Percentiles rank a stretch among this genome's conserved stretches.
phyloP scores from a whole-genome alignment of 768 basidiomycete species.

The Gloeophyllum trabeum region DNA sequence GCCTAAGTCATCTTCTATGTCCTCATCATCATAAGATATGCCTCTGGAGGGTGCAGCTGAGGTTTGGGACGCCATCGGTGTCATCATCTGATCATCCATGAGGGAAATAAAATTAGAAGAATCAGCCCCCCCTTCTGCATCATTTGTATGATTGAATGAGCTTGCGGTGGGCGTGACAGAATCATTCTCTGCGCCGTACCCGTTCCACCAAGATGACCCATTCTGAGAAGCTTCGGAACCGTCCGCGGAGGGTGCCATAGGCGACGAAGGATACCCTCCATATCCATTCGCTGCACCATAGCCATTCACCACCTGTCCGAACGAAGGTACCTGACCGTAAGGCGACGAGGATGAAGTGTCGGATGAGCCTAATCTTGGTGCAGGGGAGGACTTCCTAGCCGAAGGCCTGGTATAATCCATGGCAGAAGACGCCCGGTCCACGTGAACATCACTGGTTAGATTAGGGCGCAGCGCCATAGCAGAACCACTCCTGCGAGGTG shows the following conservation, averaged over 20 bases:
- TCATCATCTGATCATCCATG: slow-evolving; percentile 52
- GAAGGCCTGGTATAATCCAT: slow-evolving; percentile 53
- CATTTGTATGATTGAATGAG: slow-evolving; percentile 47
- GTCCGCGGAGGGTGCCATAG: too few relatives aligned
- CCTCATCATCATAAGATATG: slow-evolving; percentile 26
- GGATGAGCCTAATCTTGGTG: slow-evolving; percentile 41
- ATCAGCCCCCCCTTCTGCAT: slow-evolving; percentile 18
- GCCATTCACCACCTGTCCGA: slow-evolving; percentile 26
- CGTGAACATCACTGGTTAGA: slow-evolving; percentile 34
- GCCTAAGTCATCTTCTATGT: slow-evolving; percentile 83
- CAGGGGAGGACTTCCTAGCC: slow-evolving; percentile 37
- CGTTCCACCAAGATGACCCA: slow-evolving; percentile 83
- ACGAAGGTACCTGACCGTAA: slow-evolving; percentile 27
- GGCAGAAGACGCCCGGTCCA: slow-evolving; percentile 70
- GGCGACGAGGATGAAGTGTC: too few relatives aligned
- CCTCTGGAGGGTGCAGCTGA: slow-evolving; percentile 7
- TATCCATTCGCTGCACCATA: slow-evolving; percentile 26
- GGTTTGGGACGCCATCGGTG: slow-evolving; percentile 13
- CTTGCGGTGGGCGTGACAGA: slow-evolving; percentile 57
- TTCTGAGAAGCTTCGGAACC: too few relatives aligned
- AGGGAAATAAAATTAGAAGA: slow-evolving; percentile 65
- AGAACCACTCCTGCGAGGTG: slow-evolving; percentile 55
- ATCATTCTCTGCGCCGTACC: slow-evolving; percentile 23
- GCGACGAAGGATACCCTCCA: slow-evolving; percentile 7
- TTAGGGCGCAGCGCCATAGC: slow-evolving; percentile 47